A percentile compares a stretch with the other conserved stretches of the same genome.
phyloP scores from a whole-genome alignment of 169 alveolate species.

The Plasmodium yoelii region DNA sequence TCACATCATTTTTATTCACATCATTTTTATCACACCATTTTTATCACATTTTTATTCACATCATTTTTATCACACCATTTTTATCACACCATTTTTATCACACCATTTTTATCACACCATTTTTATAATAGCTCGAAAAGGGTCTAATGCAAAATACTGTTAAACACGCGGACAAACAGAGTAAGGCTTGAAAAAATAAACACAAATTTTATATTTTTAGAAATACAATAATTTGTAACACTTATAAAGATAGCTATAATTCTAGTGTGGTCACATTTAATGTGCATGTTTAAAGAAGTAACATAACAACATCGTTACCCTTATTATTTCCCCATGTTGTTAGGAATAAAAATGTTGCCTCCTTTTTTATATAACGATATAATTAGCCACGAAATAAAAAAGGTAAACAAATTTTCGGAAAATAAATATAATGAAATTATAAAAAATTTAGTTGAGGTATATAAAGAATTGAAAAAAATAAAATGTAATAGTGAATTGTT shows the following conservation, averaged over 20 bases:
- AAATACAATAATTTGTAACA: neutral
- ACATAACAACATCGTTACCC: no score
- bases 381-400: conserved; percentile 78
- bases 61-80: no score
- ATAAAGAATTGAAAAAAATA: conserved; percentile 56
- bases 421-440: conserved; percentile 77
- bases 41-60: neutral
- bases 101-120: neutral
- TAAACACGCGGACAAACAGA: conserved; percentile 56
- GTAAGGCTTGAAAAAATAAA: no score
- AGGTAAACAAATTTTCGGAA: conserved; percentile 78
- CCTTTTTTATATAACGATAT: conserved; percentile 77
- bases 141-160: conserved; percentile 58
- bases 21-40: no score
- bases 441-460: conserved; percentile 68
- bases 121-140: conserved; percentile 58
- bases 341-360: conserved; percentile 70
- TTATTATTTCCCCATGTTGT: neutral
- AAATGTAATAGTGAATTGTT: neutral
- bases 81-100: no score
- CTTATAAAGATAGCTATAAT: neutral
- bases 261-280: no score
- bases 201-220: neutral
- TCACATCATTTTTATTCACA: no score
- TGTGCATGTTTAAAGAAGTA: no score